These are phyloP conservation scores for Forsythia suspensa DNA, from an alignment of 257 asterid genomes.

Conservation along the genomic window DNA sequence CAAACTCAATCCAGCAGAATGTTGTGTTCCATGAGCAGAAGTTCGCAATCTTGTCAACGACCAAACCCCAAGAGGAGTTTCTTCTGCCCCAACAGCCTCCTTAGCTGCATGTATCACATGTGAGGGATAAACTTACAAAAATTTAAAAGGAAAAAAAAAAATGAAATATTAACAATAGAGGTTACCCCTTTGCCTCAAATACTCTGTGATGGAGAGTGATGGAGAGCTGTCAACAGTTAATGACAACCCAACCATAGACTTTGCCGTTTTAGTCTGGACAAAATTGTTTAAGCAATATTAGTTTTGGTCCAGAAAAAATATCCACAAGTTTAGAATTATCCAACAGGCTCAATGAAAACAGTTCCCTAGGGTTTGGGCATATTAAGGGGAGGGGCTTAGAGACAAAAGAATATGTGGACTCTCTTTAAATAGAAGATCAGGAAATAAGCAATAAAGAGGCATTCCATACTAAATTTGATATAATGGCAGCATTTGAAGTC, in stretches of 20 bases:
- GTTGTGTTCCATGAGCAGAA: constrained; percentile 90
- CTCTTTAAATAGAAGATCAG: constrained; percentile 6
- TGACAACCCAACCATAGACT: constrained; percentile 81
- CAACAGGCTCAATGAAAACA: constrained; percentile 12
- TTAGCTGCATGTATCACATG: constrained; percentile 52
- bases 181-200: constrained; percentile 85
- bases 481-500: constrained; percentile 65
- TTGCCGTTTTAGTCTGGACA: constrained; percentile 86
- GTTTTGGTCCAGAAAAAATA: constrained; percentile 16
- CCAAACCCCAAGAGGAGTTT: constrained; percentile 96
- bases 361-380: not conserved
- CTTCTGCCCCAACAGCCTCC: constrained; percentile 98
- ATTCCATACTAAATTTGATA: constrained; percentile 65
- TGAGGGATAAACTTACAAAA: constrained; percentile 3
- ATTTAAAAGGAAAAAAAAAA: not conserved
- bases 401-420: not conserved
- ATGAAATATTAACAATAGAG: constrained; percentile 18
- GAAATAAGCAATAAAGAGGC: constrained; percentile 9
- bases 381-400: constrained; percentile 4
- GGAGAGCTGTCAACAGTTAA: constrained; percentile 77
- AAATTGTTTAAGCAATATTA: constrained; percentile 24
- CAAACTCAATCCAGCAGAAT: constrained; percentile 73
- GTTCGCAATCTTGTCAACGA: constrained; percentile 91
- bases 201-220: constrained; percentile 67
- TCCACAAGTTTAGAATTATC: constrained; percentile 13